Conservation (phyloP, 2,329 filamentous ascomycete species). For the Epicoccum nigrum region DNA sequence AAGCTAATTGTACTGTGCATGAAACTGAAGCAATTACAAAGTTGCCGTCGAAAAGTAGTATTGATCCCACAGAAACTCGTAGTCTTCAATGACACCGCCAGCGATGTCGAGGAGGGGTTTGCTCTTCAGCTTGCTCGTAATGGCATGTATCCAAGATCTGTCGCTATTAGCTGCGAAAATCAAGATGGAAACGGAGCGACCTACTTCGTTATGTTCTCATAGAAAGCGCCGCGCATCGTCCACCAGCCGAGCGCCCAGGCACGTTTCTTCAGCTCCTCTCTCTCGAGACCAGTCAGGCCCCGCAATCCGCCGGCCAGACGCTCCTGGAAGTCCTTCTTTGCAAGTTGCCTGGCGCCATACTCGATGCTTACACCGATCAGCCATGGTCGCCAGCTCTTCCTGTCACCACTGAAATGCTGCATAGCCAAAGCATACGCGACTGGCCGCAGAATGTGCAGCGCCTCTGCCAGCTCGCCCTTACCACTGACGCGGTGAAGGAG, state of each 20-base stretch:
- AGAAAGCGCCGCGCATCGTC: constrained; percentile 95
- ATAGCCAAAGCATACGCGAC: constrained; percentile 85
- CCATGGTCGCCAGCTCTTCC: constrained; percentile 91
- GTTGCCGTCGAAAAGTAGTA: constrained; percentile 85
- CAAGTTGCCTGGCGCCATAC: constrained; percentile 85
- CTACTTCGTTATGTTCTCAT: constrained; percentile 82
- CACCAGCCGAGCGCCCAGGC: constrained; percentile 95
- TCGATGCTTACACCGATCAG: constrained; percentile 83
- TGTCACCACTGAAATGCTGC: constrained; percentile 72
- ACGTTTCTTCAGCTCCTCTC: constrained; percentile 85
- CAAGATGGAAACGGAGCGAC: constrained; percentile 29
- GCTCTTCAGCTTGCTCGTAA: constrained; percentile 72
- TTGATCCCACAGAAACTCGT: constrained; percentile 97
- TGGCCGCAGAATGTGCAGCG: constrained; percentile 89
- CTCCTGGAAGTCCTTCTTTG: constrained; percentile 68
- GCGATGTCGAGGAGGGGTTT: constrained; percentile 81
- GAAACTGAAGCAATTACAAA: constrained; percentile 42
- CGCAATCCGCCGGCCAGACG: constrained; percentile 72
- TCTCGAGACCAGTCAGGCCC: constrained; percentile 81
- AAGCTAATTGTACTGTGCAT: constrained; percentile 11
- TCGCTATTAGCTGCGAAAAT: constrained; percentile 1
- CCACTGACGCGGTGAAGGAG: constrained; percentile 78
- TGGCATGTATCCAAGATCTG: constrained; percentile 67
- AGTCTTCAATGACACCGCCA: constrained; percentile 88
- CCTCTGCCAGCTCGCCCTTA: constrained; percentile 82